phyloP scores from a whole-genome alignment of 1,284 basidiomycete genomes.

The Tilletia indica region DNA sequence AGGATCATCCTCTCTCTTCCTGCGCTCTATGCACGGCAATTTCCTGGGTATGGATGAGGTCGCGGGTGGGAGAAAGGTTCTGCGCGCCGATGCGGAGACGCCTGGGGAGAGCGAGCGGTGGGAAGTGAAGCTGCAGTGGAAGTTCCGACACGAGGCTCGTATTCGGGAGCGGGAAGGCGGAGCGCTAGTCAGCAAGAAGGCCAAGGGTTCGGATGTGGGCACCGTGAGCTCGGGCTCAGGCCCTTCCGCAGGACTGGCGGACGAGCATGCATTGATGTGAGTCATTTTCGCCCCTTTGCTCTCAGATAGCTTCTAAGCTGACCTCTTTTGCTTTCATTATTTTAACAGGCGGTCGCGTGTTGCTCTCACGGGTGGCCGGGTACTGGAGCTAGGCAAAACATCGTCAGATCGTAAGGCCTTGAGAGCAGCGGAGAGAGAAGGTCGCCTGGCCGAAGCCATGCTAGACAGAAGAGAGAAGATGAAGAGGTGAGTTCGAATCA shows the following conservation, averaged over 20 bases:
- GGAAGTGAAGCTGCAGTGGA: conserved; percentile 45
- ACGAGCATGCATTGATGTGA: conserved; percentile 21
- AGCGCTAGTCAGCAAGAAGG: conserved; percentile 22
- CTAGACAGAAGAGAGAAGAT: conserved; percentile 42
- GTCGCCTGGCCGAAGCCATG: conserved; percentile 49
- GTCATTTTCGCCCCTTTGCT: not conserved
- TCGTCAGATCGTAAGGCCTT: conserved; percentile 16
- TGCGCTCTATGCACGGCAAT: conserved; percentile 33
- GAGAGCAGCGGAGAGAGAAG: conserved; percentile 28
- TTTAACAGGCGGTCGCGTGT: not conserved
- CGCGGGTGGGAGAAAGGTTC: conserved; percentile 30
- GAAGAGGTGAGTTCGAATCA: conserved; percentile 31
- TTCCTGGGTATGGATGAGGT: conserved; percentile 36
- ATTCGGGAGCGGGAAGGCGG: conserved; percentile 21
- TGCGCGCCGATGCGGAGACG: conserved; percentile 35
- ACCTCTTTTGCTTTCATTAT: not conserved
- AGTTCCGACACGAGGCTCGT: conserved; percentile 38
- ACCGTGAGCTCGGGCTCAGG: not conserved
- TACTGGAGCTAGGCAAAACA: conserved; percentile 30
- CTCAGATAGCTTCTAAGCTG: not conserved
- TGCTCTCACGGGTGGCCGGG: conserved; percentile 26
- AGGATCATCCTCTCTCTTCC: conserved; percentile 16
- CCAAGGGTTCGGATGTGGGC: conserved; percentile 26
- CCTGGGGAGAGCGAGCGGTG: conserved; percentile 23
- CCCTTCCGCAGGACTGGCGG: conserved; percentile 3